Evolutionary conservation across 768 basidiomycete genomes (phyloP).

Genomic region (Suillus weaverae): DNA sequence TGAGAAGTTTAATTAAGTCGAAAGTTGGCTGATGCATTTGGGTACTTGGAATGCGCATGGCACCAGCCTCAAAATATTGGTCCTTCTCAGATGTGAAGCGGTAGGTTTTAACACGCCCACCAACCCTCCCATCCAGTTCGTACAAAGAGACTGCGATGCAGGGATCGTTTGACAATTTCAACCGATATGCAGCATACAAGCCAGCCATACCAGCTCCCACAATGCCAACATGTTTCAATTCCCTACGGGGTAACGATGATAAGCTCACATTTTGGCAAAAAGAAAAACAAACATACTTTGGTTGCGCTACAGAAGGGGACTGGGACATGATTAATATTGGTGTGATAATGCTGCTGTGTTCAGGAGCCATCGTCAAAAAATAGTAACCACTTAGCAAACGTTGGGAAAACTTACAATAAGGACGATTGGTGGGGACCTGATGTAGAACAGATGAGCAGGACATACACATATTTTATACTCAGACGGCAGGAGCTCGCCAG

Average conservation of each 20-base stretch:
- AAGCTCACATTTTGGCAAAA: background rate
- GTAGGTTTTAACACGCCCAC: conserved; percentile 17
- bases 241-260: background rate
- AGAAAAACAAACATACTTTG: background rate
- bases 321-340: background rate
- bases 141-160: background rate
- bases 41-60: conserved; percentile 19
- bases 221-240: conserved; percentile 2
- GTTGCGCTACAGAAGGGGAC: background rate
- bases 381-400: background rate
- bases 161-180: conserved; percentile 3
- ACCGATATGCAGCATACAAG: conserved; percentile 6
- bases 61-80: conserved; percentile 20
- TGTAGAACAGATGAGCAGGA: background rate
- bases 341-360: background rate
- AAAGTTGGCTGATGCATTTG: conserved; percentile 10
- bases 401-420: background rate
- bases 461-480: background rate
- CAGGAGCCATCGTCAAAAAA: background rate
- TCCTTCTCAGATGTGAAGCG: conserved; percentile 15
- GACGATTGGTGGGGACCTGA: background rate
- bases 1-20: conserved; percentile 7
- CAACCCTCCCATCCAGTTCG: conserved; percentile 11
- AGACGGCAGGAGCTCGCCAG: background rate
- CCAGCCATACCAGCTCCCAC: conserved; percentile 8